A percentile compares a stretch with the other conserved stretches of the same genome.
Evolutionary conservation across 495 filamentous ascomycete genomes (phyloP).

Genomic region (Arthonia radiata): DNA sequence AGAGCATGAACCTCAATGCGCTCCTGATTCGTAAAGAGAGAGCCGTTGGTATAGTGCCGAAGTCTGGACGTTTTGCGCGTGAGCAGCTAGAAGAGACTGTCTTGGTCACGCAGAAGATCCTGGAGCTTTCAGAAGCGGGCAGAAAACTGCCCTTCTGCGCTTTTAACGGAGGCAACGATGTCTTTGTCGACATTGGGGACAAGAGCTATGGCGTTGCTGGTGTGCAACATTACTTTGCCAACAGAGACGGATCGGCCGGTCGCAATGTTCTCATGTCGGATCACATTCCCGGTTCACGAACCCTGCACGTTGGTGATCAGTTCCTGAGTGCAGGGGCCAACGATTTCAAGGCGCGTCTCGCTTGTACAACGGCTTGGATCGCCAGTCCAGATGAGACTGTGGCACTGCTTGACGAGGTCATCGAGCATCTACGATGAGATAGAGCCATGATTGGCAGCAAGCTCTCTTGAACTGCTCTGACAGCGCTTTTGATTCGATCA

Average conservation of each 20-base stretch:
- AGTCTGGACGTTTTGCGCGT: slow-evolving; percentile 37
- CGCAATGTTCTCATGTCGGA: too few relatives aligned
- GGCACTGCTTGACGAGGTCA: slow-evolving; percentile 66
- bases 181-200: slow-evolving; percentile 97
- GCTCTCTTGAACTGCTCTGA: too few relatives aligned
- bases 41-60: slow-evolving; percentile 72
- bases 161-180: slow-evolving; percentile 91
- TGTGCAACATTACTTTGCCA: slow-evolving; percentile 78
- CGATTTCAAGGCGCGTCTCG: slow-evolving; percentile 65
- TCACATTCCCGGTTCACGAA: slow-evolving; percentile 26
- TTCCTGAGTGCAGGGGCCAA: slow-evolving; percentile 89
- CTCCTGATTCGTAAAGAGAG: slow-evolving; percentile 68
- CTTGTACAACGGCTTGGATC: slow-evolving; percentile 65
- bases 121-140: slow-evolving; percentile 55
- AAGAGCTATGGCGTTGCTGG: slow-evolving; percentile 85
- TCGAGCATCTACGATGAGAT: too few relatives aligned
- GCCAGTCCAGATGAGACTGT: slow-evolving; percentile 80
- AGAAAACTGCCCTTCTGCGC: slow-evolving; percentile 74
- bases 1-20: slow-evolving; percentile 51
- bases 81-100: slow-evolving; percentile 94
- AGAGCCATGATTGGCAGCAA: too few relatives aligned
- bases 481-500: too few relatives aligned
- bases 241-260: too few relatives aligned
- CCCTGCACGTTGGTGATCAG: slow-evolving; percentile 82
- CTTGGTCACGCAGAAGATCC: slow-evolving; percentile 69